Evolutionary conservation across 805 yeast species (phyloP).

Genomic region (Pichia scutulata): DNA sequence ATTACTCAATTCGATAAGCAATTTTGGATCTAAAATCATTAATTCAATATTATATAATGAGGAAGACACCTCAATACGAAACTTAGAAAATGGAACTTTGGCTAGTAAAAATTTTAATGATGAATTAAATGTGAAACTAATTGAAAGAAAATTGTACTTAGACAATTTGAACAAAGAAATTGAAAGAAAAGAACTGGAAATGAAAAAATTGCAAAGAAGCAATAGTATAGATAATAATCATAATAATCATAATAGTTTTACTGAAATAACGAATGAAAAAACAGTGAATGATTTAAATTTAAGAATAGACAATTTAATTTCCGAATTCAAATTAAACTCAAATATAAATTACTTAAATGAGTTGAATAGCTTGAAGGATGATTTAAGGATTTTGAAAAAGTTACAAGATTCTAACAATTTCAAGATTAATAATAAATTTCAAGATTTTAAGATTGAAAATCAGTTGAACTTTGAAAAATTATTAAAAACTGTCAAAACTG

Average conservation of each 20-base stretch:
- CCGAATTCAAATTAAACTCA: not conserved
- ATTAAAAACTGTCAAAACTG: not conserved
- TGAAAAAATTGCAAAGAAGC: not conserved
- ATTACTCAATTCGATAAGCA: slow-evolving; percentile 21
- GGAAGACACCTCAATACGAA: slow-evolving; percentile 5
- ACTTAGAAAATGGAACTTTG: not conserved
- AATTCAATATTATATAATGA: slow-evolving; percentile 25
- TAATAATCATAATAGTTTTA: not conserved
- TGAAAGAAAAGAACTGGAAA: not conserved
- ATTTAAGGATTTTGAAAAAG: not conserved
- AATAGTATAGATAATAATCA: not conserved
- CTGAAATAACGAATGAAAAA: not conserved
- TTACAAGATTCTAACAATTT: not conserved
- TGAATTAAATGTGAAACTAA: slow-evolving; percentile 2
- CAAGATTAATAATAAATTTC: not conserved
- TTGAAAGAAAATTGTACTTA: slow-evolving; percentile 7
- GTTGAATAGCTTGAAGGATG: not conserved
- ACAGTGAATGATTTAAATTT: not conserved
- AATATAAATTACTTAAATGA: not conserved
- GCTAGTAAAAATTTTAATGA: not conserved
- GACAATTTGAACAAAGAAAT: slow-evolving; percentile 4
- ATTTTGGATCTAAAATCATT: slow-evolving; percentile 23
- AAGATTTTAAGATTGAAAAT: not conserved
- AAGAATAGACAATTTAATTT: not conserved
- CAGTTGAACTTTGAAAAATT: not conserved